phyloP scores from a whole-genome alignment of 192 early-diverging fungal species.

The Radiomyces spectabilis region DNA sequence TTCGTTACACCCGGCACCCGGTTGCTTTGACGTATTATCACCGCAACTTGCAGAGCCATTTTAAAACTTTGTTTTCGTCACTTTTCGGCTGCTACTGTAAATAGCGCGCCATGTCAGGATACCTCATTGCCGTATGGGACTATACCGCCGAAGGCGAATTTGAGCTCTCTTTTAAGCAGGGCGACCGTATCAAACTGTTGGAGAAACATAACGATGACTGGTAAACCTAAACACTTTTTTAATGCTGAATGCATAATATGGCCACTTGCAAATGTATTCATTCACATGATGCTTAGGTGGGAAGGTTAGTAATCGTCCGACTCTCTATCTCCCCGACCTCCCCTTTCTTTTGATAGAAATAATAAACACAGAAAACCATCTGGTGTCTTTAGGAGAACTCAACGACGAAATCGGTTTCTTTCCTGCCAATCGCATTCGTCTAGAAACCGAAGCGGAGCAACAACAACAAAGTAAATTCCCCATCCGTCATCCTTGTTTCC shows the following conservation, averaged over 20 bases:
- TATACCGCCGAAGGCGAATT: conserved; percentile 27
- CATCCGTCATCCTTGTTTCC: no score
- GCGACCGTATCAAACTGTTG: conserved; percentile 25
- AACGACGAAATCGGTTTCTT: conserved; percentile 29
- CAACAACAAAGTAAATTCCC: no score
- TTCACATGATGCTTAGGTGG: conserved; percentile 3
- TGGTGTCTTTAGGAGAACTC: conserved; percentile 20
- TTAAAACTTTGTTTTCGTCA: no score
- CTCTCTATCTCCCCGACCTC: no score
- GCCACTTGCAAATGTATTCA: no score
- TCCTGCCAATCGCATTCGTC: conserved; percentile 26
- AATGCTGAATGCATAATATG: background rate
- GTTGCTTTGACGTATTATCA: no score
- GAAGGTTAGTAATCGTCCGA: no score
- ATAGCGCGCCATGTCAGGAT: conserved; percentile 22
- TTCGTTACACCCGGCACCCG: no score
- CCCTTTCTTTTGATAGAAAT: conserved; percentile 7
- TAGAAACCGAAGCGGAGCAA: background rate
- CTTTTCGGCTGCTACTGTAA: no score
- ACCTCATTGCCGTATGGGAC: conserved; percentile 28
- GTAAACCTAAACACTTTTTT: conserved; percentile 1
- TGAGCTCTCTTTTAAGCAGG: conserved; percentile 28
- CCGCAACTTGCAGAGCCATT: no score
- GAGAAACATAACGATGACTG: conserved; percentile 33
- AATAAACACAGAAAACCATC: background rate